These are phyloP conservation scores for Neurospora discreta DNA, from an alignment of 495 filamentous ascomycete genomes.

Conservation along the genomic window DNA sequence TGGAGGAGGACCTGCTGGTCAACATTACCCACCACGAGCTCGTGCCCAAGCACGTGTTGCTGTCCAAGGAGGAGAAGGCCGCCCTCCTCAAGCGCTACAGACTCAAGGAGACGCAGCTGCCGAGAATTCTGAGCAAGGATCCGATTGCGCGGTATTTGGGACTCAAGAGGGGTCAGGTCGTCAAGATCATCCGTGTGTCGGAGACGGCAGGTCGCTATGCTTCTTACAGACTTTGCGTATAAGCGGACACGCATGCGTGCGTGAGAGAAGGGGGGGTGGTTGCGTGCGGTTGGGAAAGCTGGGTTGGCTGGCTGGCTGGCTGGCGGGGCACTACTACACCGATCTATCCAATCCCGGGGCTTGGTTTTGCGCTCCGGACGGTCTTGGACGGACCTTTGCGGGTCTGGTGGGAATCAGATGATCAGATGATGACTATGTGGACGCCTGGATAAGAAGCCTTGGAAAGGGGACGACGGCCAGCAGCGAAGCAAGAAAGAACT, in stretches of 20 bases:
- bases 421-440: not conserved
- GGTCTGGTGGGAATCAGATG: not conserved
- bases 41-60: conserved; percentile 83
- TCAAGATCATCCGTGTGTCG: conserved; percentile 86
- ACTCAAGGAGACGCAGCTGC: conserved; percentile 93
- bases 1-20: conserved; percentile 89
- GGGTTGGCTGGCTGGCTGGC: not conserved
- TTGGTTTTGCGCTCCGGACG: not conserved
- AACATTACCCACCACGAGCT: conserved; percentile 98
- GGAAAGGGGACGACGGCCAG: not conserved
- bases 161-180: conserved; percentile 84
- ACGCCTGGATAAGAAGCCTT: not conserved
- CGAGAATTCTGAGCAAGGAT: conserved; percentile 80
- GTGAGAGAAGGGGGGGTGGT: not conserved
- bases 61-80: conserved; percentile 82
- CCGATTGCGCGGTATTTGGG: conserved; percentile 89
- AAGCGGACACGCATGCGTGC: not conserved
- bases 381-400: not conserved
- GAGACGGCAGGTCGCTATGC: conserved; percentile 74
- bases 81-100: conserved; percentile 77
- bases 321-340: not conserved
- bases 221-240: conserved; percentile 53
- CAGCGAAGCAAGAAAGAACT: not conserved
- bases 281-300: not conserved
- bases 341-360: not conserved